phyloP scores from a whole-genome alignment of 441 rosid species.

The Euphorbia celastroides region DNA sequence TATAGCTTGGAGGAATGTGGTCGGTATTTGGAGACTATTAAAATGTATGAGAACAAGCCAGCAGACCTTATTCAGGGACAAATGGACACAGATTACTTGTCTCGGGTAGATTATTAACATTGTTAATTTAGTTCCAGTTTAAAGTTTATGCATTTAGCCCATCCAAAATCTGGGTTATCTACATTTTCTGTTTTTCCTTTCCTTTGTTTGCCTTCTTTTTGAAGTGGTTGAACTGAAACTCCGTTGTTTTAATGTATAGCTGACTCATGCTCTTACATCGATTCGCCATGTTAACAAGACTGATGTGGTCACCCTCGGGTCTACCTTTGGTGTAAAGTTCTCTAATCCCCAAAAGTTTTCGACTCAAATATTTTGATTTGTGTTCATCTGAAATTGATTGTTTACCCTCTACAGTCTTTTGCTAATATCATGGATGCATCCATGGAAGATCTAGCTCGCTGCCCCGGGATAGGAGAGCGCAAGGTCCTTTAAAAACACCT shows the following conservation, averaged over 20 bases:
- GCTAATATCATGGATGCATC: conserved; percentile 92
- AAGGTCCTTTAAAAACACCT: conserved; percentile 43
- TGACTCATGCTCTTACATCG: conserved; percentile 74
- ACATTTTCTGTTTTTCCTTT: neutral
- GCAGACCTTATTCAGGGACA: conserved; percentile 96
- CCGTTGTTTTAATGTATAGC: conserved; percentile 37
- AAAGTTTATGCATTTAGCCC: neutral
- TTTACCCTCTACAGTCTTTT: conserved; percentile 54
- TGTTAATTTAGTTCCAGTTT: conserved; percentile 1
- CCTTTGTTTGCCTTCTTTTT: neutral
- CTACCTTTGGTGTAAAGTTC: conserved; percentile 78
- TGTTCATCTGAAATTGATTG: conserved; percentile 6
- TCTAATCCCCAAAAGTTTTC: neutral
- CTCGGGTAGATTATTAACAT: conserved; percentile 45
- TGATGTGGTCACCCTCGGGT: conserved; percentile 93
- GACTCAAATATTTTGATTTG: neutral
- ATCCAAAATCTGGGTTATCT: neutral
- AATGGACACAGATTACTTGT: conserved; percentile 84
- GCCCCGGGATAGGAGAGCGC: conserved; percentile 97
- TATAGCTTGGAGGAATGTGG: conserved; percentile 92
- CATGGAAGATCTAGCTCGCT: conserved; percentile 89
- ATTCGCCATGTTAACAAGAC: conserved; percentile 90
- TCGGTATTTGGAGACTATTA: conserved; percentile 93
- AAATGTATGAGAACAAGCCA: conserved; percentile 90
- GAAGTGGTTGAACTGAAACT: conserved; percentile 16